These are phyloP conservation scores for Cercospora zeina DNA, from an alignment of 2,329 filamentous ascomycete species.

Conservation along the genomic window DNA sequence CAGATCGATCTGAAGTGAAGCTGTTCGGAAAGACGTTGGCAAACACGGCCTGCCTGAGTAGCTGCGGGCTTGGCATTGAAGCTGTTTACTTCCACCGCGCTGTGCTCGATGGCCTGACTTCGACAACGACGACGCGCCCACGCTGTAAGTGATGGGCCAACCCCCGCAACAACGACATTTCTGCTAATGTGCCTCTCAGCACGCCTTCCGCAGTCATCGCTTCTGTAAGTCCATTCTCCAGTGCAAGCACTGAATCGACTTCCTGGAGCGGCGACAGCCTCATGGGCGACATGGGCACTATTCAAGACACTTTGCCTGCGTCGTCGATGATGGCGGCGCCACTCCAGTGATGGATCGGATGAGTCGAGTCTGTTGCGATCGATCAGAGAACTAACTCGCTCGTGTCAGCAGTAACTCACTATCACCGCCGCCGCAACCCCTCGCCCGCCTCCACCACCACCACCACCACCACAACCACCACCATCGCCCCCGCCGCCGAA, in stretches of 20 bases:
- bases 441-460: neutral
- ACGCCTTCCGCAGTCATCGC: slow-evolving; percentile 5
- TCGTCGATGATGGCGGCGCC: neutral
- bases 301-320: neutral
- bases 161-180: neutral
- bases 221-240: slow-evolving; percentile 8
- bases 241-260: neutral
- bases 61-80: neutral
- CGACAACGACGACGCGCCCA: slow-evolving; percentile 8
- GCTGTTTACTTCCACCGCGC: slow-evolving; percentile 5
- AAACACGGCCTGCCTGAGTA: neutral
- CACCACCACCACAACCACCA: neutral
- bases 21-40: neutral
- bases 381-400: slow-evolving; percentile 1
- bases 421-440: neutral
- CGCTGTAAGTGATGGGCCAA: neutral
- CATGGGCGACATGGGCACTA: neutral
- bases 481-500: neutral
- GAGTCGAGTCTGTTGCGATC: neutral
- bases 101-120: neutral
- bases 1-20: neutral
- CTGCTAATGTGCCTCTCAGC: slow-evolving; percentile 8
- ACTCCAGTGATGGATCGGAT: neutral
- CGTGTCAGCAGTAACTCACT: slow-evolving; percentile 1
- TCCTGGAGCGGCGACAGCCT: neutral